phyloP scores from a whole-genome alignment of 495 filamentous ascomycete species.

The Neurospora tetraspora region DNA sequence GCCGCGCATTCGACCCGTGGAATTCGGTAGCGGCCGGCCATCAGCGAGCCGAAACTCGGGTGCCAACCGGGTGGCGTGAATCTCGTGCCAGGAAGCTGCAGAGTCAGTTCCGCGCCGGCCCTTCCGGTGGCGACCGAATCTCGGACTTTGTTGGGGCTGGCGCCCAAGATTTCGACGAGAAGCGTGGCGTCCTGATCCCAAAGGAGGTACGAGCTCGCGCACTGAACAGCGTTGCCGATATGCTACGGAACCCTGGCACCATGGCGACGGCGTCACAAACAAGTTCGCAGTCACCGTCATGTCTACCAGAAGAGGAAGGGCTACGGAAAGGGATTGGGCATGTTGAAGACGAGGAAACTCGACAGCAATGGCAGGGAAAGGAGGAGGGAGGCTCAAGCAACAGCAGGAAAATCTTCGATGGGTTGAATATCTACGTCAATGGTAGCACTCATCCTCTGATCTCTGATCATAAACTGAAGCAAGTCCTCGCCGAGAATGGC shows the following conservation, averaged over 20 bases:
- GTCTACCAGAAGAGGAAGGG: not conserved
- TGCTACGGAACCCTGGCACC: constrained; percentile 34
- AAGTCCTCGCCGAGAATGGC: constrained; percentile 62
- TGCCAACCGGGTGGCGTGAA: constrained; percentile 59
- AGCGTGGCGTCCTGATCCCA: constrained; percentile 33
- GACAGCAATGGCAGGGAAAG: constrained; percentile 22
- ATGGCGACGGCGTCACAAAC: constrained; percentile 19
- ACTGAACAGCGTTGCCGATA: constrained; percentile 35
- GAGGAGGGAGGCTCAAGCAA: constrained; percentile 21
- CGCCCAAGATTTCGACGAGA: constrained; percentile 36
- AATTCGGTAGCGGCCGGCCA: constrained; percentile 74
- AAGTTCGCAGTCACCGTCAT: not conserved
- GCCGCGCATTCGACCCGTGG: constrained; percentile 64
- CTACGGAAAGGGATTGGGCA: not conserved
- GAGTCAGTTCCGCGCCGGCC: constrained; percentile 51
- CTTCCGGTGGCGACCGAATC: constrained; percentile 40
- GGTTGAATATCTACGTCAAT: constrained; percentile 73
- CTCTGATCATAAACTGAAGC: constrained; percentile 80
- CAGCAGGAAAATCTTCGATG: constrained; percentile 46
- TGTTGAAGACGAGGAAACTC: not conserved
- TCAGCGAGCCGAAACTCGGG: constrained; percentile 57
- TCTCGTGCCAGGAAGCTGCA: constrained; percentile 56
- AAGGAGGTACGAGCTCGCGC: constrained; percentile 32
- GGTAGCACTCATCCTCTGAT: constrained; percentile 73
- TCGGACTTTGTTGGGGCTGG: constrained; percentile 50